A percentile compares a stretch with the other conserved stretches of the same genome.
Conservation (phyloP, 495 filamentous ascomycete species). For the Endocarpon pusillum region DNA sequence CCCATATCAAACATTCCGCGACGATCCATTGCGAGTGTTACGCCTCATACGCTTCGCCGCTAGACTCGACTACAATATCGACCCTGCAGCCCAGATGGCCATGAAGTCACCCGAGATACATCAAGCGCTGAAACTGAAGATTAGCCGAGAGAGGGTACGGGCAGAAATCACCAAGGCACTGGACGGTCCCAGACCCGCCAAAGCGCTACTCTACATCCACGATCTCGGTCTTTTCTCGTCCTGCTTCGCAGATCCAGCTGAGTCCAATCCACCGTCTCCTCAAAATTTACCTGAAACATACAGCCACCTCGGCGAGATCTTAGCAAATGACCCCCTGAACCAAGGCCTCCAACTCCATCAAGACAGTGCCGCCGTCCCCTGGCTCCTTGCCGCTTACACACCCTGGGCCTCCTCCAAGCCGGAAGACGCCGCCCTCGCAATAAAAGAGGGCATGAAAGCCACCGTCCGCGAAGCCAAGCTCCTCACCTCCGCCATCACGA, state of each 20-base stretch:
- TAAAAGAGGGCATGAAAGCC: not conserved
- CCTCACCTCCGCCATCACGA: slow-evolving; percentile 12
- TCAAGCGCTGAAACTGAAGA: slow-evolving; percentile 65
- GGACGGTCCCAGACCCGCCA: slow-evolving; percentile 48
- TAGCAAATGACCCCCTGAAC: too few relatives aligned
- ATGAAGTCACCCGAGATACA: slow-evolving; percentile 66
- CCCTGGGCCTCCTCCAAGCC: not conserved
- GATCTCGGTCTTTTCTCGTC: slow-evolving; percentile 56
- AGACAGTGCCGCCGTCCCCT: not conserved
- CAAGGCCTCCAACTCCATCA: slow-evolving; percentile 28
- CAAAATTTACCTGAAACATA: slow-evolving; percentile 29
- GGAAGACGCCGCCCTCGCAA: too few relatives aligned
- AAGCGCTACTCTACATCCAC: slow-evolving; percentile 55
- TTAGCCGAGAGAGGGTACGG: slow-evolving; percentile 76
- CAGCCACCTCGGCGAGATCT: too few relatives aligned
- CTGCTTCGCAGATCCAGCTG: slow-evolving; percentile 48
- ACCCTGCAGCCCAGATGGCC: slow-evolving; percentile 41
- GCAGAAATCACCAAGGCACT: slow-evolving; percentile 32
- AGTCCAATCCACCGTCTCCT: slow-evolving; percentile 11
- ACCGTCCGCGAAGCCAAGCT: slow-evolving; percentile 8
- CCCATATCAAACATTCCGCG: slow-evolving; percentile 82
- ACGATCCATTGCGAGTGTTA: slow-evolving; percentile 85
- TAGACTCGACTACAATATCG: slow-evolving; percentile 62
- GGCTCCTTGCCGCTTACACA: not conserved
- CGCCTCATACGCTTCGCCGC: slow-evolving; percentile 81